Conservation (phyloP, 2,329 filamentous ascomycete species). For the Phoma sp. region DNA sequence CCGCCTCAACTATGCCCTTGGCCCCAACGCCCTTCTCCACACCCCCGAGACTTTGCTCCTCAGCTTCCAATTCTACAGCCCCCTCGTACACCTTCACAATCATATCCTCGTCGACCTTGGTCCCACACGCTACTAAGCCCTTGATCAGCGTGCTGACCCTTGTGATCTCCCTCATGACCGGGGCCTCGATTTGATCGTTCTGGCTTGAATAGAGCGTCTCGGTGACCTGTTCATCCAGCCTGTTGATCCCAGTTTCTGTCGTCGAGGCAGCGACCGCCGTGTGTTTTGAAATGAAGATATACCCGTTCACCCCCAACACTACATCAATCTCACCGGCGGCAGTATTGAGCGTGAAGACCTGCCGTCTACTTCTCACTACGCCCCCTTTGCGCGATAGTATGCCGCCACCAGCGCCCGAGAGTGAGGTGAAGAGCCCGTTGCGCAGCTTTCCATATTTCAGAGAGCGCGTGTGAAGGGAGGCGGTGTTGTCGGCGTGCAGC, state of each 20-base stretch:
- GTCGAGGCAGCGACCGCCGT: conserved; percentile 65
- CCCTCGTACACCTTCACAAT: conserved; percentile 83
- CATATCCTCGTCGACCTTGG: conserved; percentile 89
- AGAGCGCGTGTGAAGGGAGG: conserved; percentile 86
- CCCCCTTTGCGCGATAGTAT: conserved; percentile 63
- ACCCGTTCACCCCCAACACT: conserved; percentile 92
- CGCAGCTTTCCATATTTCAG: conserved; percentile 94
- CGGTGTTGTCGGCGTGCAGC: conserved; percentile 83
- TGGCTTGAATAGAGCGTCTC: conserved; percentile 92
- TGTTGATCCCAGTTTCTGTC: conserved; percentile 72
- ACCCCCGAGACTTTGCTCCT: conserved; percentile 64
- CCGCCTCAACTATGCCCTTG: conserved; percentile 42
- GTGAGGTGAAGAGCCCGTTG: conserved; percentile 87
- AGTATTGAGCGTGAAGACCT: conserved; percentile 78
- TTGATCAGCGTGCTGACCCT: conserved; percentile 81
- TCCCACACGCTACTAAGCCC: conserved; percentile 80
- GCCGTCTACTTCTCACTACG: conserved; percentile 81
- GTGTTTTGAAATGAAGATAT: conserved; percentile 93
- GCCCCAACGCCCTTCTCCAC: conserved; percentile 40
- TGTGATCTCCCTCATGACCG: conserved; percentile 87
- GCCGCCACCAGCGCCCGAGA: conserved; percentile 78
- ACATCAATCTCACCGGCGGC: conserved; percentile 77
- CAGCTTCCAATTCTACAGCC: conserved; percentile 75
- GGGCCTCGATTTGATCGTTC: conserved; percentile 81
- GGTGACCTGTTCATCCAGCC: conserved; percentile 86